Percentiles rank a stretch among this genome's conserved stretches.
Evolutionary conservation across 148 eudicot genomes (phyloP).

Genomic region (Dianthus caryophyllus): DNA sequence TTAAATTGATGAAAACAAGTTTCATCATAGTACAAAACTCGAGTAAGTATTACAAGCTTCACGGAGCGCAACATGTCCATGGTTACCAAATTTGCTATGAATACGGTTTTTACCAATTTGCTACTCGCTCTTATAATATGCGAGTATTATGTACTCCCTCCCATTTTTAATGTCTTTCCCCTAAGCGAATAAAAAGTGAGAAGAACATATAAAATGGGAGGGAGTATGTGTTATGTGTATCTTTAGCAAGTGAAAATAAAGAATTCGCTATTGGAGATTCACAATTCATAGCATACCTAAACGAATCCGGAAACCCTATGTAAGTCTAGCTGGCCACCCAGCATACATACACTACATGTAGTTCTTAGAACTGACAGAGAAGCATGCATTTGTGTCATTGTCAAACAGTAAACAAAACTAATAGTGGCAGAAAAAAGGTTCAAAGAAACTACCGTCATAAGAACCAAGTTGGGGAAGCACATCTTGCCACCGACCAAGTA

Average conservation of each 20-base stretch:
- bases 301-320: too few species aligned
- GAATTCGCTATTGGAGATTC: too few species aligned
- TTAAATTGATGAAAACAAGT: neutral
- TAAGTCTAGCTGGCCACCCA: neutral
- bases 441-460: constrained; percentile 63
- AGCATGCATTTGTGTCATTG: constrained; percentile 1
- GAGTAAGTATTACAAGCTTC: neutral
- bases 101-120: too few species aligned
- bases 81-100: too few species aligned
- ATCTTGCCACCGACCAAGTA: constrained; percentile 96
- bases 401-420: neutral
- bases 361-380: neutral
- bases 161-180: too few species aligned
- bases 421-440: constrained; percentile 1
- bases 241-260: too few species aligned
- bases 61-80: neutral
- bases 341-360: neutral
- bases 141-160: too few species aligned
- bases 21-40: neutral
- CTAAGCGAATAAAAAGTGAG: too few species aligned
- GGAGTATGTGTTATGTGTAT: too few species aligned
- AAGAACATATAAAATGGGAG: too few species aligned
- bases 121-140: too few species aligned
- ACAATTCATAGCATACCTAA: too few species aligned
- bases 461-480: constrained; percentile 69